Conservation (phyloP, 495 filamentous ascomycete genomes). For the Oidiodendron maius region DNA sequence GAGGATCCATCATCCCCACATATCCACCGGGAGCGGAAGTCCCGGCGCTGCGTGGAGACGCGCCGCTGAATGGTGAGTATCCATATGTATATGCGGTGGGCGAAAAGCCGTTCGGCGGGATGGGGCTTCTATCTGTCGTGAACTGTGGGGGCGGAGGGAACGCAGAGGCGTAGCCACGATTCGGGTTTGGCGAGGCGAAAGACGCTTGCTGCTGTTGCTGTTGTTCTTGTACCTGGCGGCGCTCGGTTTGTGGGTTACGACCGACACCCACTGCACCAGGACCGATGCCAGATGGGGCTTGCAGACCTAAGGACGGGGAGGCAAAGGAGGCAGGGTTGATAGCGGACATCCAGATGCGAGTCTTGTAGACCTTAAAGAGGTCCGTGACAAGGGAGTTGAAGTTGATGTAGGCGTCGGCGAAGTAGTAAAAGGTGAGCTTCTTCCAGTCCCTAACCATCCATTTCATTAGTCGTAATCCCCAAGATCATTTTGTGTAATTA, state of each 20-base stretch:
- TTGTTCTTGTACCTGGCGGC: conserved; percentile 28
- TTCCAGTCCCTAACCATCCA: conserved; percentile 80
- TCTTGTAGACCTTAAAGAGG: conserved; percentile 98
- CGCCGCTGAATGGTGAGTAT: conserved; percentile 35
- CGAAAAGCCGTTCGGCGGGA: conserved; percentile 14
- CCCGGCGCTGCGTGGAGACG: conserved; percentile 30
- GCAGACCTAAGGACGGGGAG: conserved; percentile 68
- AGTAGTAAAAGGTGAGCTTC: conserved; percentile 98
- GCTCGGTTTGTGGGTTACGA: conserved; percentile 33
- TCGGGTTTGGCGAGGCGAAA: conserved; percentile 31
- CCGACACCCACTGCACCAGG: conserved; percentile 51
- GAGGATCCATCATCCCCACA: conserved; percentile 34
- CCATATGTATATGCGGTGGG: conserved; percentile 26
- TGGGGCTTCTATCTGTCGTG: conserved; percentile 10
- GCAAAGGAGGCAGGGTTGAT: conserved; percentile 97
- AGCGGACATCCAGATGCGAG: conserved; percentile 98
- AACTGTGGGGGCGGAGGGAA: conserved; percentile 26
- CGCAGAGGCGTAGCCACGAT: conserved; percentile 28
- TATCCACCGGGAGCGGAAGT: conserved; percentile 20
- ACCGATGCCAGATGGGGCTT: conserved; percentile 57
- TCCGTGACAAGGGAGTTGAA: conserved; percentile 97
- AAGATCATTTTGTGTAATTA: neutral
- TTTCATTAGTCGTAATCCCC: neutral
- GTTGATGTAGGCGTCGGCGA: conserved; percentile 96
- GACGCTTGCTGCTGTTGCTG: conserved; percentile 34